Base-by-base conservation (phyloP, 1,284 basidiomycete species). In the Vanrija sp. region DNA sequence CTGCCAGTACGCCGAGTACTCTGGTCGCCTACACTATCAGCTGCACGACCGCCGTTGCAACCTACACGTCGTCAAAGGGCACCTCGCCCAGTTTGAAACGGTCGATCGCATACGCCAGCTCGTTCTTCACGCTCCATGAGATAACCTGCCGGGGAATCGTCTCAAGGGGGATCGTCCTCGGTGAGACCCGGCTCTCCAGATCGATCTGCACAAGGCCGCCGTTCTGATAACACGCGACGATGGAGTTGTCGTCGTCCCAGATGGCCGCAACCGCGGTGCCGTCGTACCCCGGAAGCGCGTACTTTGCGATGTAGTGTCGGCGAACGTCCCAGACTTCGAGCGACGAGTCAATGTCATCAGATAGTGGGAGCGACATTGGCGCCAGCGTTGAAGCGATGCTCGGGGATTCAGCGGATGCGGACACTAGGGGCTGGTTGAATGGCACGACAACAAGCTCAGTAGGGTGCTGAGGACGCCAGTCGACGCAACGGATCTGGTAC, bases 241-340 rank as follows among this genome's bases (percentile, higher is more conserved):
- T 72, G 1, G 84, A 80, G 69, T 89, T 82, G 1, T 86, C 82
- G 67, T 87, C 86, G 19, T 65, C 79, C 72, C 91, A 92, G 21
- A 79, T 79, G 16, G 88, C 78, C 62, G 89, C 89, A 85, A 65
- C 54, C 0, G 70, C 64, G 3, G 46, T 54, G 29, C 70, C 67
- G 51, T 71, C 71, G 25, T 58, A 38, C 28, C 62, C 52, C 16
- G 46, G 60, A 6, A 92, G 80, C 1, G 83, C 80, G 83, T 91
- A 93, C 73, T 93, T 93, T 6, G 88, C 85, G 45, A 93, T 81
- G 80, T 87, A 87, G 5, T 85, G 83, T 38, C 90, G 79, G 40
- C 90, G 80, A 1, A 90, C 88, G 68, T 94, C 91, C 91, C 91
- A 94, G 18, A 93, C 85, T 67, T 93, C 89, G 21, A 92, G 80